A percentile compares a stretch with the other conserved stretches of the same genome.
Conservation (phyloP, 2,329 filamentous ascomycete genomes). For the Trichocomaceae sp. region DNA sequence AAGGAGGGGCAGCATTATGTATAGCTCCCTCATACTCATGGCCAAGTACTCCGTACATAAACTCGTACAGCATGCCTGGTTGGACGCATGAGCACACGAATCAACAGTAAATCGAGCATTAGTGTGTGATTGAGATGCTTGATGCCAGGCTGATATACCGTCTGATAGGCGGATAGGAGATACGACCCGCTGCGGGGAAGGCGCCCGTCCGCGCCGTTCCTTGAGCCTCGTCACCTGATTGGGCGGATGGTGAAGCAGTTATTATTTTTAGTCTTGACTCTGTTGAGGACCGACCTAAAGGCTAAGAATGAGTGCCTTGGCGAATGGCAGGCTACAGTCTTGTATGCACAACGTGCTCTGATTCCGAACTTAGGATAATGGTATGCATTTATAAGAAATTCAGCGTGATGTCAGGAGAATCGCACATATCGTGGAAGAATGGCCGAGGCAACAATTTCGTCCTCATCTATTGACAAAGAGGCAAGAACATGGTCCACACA, state of each 20-base stretch:
- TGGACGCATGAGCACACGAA: background rate
- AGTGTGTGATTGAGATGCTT: background rate
- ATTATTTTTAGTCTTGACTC: too few relatives aligned
- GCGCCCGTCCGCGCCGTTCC: background rate
- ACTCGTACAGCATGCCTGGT: background rate
- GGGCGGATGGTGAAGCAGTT: too few relatives aligned
- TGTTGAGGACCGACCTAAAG: too few relatives aligned
- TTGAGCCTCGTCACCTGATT: background rate
- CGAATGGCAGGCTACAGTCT: background rate
- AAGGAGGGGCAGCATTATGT: background rate
- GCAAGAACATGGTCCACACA: background rate
- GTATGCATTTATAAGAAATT: background rate
- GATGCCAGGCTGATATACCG: background rate
- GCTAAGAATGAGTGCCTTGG: too few relatives aligned
- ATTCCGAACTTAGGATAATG: background rate
- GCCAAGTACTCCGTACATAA: too few relatives aligned
- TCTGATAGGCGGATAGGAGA: background rate
- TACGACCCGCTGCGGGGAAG: background rate
- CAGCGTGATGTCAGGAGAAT: background rate
- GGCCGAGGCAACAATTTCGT: background rate
- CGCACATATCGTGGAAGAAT: background rate
- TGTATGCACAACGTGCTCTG: background rate
- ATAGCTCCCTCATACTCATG: background rate
- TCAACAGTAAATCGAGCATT: background rate
- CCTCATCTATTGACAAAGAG: background rate